A percentile compares a stretch with the other conserved stretches of the same genome.
Conservation (phyloP, 495 filamentous ascomycete species). For the Neurospora sp. region DNA sequence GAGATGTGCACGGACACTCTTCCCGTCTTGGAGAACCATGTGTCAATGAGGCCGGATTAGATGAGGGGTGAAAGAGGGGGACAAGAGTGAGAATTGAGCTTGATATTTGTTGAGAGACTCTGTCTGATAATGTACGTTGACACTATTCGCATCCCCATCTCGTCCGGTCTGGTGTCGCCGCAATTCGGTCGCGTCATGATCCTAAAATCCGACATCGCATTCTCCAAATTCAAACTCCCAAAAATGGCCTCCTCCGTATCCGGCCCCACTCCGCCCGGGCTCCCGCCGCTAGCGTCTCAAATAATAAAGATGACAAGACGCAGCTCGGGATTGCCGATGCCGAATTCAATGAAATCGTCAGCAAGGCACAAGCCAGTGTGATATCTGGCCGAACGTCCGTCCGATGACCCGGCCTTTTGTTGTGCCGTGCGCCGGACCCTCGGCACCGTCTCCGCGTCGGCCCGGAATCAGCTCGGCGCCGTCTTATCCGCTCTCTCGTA, state of each 20-base stretch:
- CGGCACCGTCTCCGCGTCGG: conserved; percentile 9
- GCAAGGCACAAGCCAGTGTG: conserved; percentile 12
- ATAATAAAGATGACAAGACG: conserved; percentile 9
- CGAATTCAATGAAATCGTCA: conserved; percentile 14
- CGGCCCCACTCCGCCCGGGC: conserved; percentile 18
- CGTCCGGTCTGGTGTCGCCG: background rate
- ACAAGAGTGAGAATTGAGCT: background rate
- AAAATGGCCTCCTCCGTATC: background rate
- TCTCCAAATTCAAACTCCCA: background rate
- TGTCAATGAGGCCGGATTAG: background rate
- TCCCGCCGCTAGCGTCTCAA: no score
- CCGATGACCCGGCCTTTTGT: conserved; percentile 16
- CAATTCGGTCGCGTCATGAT: background rate
- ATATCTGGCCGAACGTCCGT: conserved; percentile 22
- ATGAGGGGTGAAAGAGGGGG: background rate
- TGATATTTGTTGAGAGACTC: background rate
- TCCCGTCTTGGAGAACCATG: background rate
- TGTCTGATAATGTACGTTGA: background rate
- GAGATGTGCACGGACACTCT: background rate
- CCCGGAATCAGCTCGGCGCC: conserved; percentile 17
- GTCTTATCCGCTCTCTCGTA: conserved; percentile 20
- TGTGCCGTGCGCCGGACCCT: conserved; percentile 15
- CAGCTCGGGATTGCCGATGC: conserved; percentile 19
- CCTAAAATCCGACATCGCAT: background rate
- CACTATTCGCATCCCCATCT: background rate